Conservation (phyloP, 139 green algal genomes). For the Micractinium conductrix region DNA sequence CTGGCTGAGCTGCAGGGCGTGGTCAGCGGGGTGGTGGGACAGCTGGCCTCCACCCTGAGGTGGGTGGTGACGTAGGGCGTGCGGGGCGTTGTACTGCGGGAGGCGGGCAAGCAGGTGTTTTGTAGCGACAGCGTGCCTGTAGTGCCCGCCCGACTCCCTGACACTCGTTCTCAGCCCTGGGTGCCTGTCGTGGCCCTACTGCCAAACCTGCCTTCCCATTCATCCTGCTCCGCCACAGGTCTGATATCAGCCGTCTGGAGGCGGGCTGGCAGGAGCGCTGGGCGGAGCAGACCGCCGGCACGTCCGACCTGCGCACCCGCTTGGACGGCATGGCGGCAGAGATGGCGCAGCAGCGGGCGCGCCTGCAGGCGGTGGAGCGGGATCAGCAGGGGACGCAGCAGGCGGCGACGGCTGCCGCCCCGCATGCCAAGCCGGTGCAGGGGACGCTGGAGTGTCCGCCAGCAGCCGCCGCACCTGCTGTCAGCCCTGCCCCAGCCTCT, state of each 20-base stretch:
- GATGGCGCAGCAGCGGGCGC: conserved; percentile 1
- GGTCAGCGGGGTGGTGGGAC: background rate
- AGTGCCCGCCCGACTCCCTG: background rate
- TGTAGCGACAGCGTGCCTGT: too few species aligned
- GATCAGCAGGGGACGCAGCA: background rate
- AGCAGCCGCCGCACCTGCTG: background rate
- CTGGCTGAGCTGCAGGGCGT: background rate
- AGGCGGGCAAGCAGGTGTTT: too few species aligned
- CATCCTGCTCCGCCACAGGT: background rate
- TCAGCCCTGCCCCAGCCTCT: background rate
- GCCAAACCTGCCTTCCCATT: background rate
- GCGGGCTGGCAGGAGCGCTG: conserved; percentile 12
- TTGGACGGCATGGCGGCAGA: conserved; percentile 13
- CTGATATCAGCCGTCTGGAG: conserved; percentile 17
- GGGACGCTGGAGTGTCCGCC: background rate
- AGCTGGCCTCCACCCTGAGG: background rate
- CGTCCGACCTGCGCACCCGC: background rate
- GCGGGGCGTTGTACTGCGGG: background rate
- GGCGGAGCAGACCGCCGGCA: conserved; percentile 6
- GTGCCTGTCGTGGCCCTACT: background rate
- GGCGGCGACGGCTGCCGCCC: background rate
- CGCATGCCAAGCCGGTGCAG: background rate
- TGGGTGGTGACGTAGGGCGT: background rate
- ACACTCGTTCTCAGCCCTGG: background rate
- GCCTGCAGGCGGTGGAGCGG: conserved; percentile 16